Evolutionary conservation across 305 asterid species (phyloP).

Genomic region (Fraxinus albicans): DNA sequence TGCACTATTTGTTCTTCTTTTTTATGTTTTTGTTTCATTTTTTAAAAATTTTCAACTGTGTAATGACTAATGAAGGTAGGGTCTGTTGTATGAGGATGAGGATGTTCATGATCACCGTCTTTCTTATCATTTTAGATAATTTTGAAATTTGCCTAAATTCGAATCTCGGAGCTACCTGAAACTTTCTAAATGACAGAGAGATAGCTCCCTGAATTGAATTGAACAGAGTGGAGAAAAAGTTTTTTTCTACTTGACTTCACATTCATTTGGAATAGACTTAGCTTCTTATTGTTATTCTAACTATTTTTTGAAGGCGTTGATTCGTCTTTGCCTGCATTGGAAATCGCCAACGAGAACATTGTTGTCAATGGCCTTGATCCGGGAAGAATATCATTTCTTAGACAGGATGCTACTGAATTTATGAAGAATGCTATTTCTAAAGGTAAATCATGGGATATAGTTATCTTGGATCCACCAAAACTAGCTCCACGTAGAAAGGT

Average conservation of each 20-base stretch:
- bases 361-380: constrained; percentile 29
- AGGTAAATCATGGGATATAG: constrained; percentile 86
- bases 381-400: constrained; percentile 53
- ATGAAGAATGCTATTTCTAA: constrained; percentile 74
- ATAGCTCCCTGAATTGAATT: background rate
- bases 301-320: constrained; percentile 62
- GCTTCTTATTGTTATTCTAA: background rate
- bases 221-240: background rate
- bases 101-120: background rate
- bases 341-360: constrained; percentile 74
- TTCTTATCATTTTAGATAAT: background rate
- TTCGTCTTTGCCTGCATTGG: constrained; percentile 85
- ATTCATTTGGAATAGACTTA: background rate
- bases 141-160: background rate
- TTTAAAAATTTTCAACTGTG: background rate
- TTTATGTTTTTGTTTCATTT: background rate
- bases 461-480: constrained; percentile 94
- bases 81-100: background rate
- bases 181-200: background rate
- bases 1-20: background rate
- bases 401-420: constrained; percentile 77
- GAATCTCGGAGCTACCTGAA: background rate
- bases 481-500: constrained; percentile 91
- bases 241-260: background rate
- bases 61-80: background rate